These are phyloP conservation scores for Mycena rosella DNA, from an alignment of 768 basidiomycete genomes.

Conservation along the genomic window DNA sequence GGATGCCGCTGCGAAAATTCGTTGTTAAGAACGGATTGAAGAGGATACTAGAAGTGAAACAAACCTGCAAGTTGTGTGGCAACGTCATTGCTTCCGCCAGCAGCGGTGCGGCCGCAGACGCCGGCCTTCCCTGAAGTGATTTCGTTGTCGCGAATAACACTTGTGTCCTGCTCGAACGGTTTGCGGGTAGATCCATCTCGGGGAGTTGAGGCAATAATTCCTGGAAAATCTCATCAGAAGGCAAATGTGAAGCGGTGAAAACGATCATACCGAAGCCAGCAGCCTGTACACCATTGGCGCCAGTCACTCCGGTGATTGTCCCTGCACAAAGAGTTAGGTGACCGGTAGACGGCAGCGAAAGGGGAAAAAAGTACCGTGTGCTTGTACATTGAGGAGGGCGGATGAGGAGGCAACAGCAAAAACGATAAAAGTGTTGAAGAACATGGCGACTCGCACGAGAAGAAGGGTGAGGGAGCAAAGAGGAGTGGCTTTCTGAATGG, in stretches of 20 bases:
- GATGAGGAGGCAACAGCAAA: conserved; percentile 13
- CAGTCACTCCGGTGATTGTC: no score
- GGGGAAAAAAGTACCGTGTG: conserved; percentile 34
- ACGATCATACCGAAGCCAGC: not conserved
- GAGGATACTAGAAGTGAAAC: not conserved
- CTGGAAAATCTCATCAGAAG: no score
- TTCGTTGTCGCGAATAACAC: conserved; percentile 28
- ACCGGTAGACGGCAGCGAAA: not conserved
- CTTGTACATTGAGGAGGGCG: conserved; percentile 23
- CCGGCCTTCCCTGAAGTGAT: conserved; percentile 25
- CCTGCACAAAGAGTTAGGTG: no score
- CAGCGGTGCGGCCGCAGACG: no score
- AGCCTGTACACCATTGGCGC: no score
- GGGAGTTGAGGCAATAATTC: conserved; percentile 29
- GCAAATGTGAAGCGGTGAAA: no score
- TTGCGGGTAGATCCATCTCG: conserved; percentile 20
- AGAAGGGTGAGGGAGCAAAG: no score
- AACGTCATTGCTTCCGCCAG: conserved; percentile 36
- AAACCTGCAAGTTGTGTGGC: conserved; percentile 30
- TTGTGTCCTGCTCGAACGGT: conserved; percentile 35
- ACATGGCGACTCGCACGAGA: conserved; percentile 34
- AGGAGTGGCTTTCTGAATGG: no score
- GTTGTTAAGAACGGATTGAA: not conserved
- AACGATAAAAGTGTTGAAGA: conserved; percentile 32
- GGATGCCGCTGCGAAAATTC: conserved; percentile 25